Evolutionary conservation across 2,329 filamentous ascomycete genomes (phyloP), one percentile per base, ranked within the genome.

Genomic region (Taxawa tesnikishii): DNA sequence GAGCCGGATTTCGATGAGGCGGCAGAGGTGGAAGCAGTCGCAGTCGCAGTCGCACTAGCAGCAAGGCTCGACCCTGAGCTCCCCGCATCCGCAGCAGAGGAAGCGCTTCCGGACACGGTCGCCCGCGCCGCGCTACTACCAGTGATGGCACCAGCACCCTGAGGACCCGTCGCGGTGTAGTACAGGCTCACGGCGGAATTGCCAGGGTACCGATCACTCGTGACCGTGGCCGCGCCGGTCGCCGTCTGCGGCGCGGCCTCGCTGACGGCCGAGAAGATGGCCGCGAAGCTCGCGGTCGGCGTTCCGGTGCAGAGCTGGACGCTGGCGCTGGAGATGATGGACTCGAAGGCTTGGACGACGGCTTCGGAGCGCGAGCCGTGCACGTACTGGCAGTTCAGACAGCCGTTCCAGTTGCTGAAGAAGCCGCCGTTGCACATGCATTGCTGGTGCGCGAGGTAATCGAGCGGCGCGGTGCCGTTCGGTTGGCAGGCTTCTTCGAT

Each of bases 381-480:
- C 10, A 56, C 44, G 26, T 47, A 48, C 10, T 62, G 48, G 40
- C 61, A 67, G 18, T 51, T 38, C 18, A 60, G 54, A 44, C 61
- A 66, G 31, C 50, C 56, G 7, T 48, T 33, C 59, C 60, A 64
- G 37, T 63, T 56, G 16, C 38, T 23, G 45, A 66, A 66, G 50
- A 54, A 63, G 34, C 50, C 55, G 23, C 61, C 56, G 7, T 44
- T 45, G 47, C 62, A 67, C 50, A 63, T 59, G 46, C 61, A 61
- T 41, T 54, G 38, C 10, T 51, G 49, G 41, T 51, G 46, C 1
- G 51, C 49, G 12, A 43, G 26, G 23, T 48, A 45, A 12, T 38
- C 47, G 12, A 49, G 41, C 4, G 50, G 40, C 0, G 35, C 31
- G 3, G 50, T 55, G 36, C 51, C 50, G 37, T 58, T 58, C 29